These are phyloP conservation scores for Osmanthus fragrans DNA, from an alignment of 257 asterid genomes.

Conservation along the genomic window DNA sequence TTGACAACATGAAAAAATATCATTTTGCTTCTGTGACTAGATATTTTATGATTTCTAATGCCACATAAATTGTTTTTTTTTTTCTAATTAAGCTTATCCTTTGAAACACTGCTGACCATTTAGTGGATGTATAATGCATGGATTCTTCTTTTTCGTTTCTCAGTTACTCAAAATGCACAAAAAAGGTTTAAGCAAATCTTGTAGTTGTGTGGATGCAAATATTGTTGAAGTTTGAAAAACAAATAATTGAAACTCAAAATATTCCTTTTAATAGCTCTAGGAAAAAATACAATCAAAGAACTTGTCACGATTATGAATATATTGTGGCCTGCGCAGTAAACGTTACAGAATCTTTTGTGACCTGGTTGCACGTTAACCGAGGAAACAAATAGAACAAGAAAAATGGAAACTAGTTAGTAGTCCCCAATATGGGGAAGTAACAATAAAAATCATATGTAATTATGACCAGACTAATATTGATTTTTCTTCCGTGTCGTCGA, in stretches of 20 bases:
- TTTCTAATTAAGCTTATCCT: neutral
- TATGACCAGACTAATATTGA: slow-evolving; percentile 31
- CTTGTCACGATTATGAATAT: slow-evolving; percentile 6
- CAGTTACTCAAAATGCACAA: neutral
- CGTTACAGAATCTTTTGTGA: slow-evolving; percentile 23
- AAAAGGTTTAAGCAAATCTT: neutral
- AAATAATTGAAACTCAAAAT: slow-evolving; percentile 1
- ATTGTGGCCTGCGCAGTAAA: slow-evolving; percentile 25
- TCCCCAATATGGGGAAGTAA: slow-evolving; percentile 32
- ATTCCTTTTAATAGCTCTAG: slow-evolving; percentile 21
- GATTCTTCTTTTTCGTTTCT: slow-evolving; percentile 3
- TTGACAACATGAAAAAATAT: neutral
- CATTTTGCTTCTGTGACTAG: neutral
- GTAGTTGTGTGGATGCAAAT: neutral
- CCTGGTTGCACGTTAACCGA: slow-evolving; percentile 5
- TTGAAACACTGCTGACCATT: neutral
- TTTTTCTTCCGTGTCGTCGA: slow-evolving; percentile 4
- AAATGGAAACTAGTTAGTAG: slow-evolving; percentile 15
- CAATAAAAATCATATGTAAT: slow-evolving; percentile 16
- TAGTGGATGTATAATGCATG: neutral
- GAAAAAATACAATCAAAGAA: slow-evolving; percentile 25
- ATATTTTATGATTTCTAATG: neutral
- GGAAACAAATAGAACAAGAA: slow-evolving; percentile 16
- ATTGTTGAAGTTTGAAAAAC: neutral
- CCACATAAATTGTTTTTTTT: neutral